A percentile compares a stretch with the other conserved stretches of the same genome.
Conservation (phyloP, 352 stramenopile genomes). For the Pythium sp. region DNA sequence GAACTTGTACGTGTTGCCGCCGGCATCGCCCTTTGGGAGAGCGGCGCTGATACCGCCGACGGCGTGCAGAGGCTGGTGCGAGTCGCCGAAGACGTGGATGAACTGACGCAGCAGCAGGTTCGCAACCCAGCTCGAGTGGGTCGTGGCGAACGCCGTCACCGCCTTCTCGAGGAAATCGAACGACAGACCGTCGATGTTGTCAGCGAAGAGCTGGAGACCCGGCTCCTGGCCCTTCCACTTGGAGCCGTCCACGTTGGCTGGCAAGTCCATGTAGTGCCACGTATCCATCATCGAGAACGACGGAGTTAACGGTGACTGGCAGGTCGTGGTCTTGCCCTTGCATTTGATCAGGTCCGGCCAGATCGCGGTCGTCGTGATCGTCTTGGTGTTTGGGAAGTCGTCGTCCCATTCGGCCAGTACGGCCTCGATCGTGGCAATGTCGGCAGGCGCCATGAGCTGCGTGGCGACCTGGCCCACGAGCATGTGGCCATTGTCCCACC, state of each 20-base stretch:
- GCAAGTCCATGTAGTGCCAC: constrained; percentile 75
- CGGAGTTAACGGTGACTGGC: constrained; percentile 29
- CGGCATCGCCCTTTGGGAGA: constrained; percentile 48
- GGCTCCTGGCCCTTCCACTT: constrained; percentile 38
- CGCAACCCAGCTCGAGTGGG: constrained; percentile 57
- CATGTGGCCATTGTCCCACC: constrained; percentile 75
- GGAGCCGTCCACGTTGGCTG: constrained; percentile 45
- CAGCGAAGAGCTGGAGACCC: constrained; percentile 46
- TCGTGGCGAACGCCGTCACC: constrained; percentile 55
- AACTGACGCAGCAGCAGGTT: constrained; percentile 66
- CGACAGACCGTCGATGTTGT: constrained; percentile 46
- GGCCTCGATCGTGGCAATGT: constrained; percentile 48
- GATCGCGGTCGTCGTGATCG: constrained; percentile 42
- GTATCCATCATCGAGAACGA: constrained; percentile 50
- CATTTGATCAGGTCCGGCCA: constrained; percentile 69
- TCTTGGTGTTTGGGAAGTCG: constrained; percentile 57
- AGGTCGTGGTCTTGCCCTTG: constrained; percentile 33
- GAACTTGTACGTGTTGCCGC: constrained; percentile 64
- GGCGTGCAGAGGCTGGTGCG: constrained; percentile 62
- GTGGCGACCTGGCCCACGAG: constrained; percentile 48
- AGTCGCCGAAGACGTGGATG: constrained; percentile 67
- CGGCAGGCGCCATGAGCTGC: constrained; percentile 41
- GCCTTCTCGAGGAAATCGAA: constrained; percentile 41
- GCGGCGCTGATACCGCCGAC: constrained; percentile 40
- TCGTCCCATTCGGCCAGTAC: constrained; percentile 43